Evolutionary conservation across 2,329 filamentous ascomycete genomes (phyloP), one percentile per base, ranked within the genome.

Genomic region (Reticulascus tulasneorum): DNA sequence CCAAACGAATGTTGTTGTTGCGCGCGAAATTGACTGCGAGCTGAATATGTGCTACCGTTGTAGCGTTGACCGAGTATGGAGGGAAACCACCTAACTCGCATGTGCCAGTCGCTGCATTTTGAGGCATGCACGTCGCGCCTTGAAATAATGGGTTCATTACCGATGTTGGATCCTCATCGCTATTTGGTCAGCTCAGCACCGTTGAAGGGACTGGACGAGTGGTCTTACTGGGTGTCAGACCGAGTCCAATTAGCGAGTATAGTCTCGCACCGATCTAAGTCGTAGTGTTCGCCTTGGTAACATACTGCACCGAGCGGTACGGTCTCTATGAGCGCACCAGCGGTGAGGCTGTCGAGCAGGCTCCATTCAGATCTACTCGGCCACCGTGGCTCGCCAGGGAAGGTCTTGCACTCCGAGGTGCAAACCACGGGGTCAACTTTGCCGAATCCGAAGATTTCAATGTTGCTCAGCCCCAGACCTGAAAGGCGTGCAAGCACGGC

Each of bases 11-110:
- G 47, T 73, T 70, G 7, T 57, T 48, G 18, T 58, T 59, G 7
- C 62, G 58, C 11, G 69, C 68, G 42, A 73, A 67, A 42, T 69
- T 69, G 26, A 73, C 51, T 1, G 65, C 60, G 3, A 66, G 55
- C 53, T 71, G 69, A 23, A 72, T 57, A 29, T 72, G 64, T 5
- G 58, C 58, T 1, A 68, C 64, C 15, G 53, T 66, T 16, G 52
- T 59, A 2, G 54, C 63, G 11, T 64, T 59, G 16, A 73, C 55
- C 0, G 62, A 58, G 34, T 69, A 71, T 4, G 52, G 46, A 0
- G 67, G 65, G 44, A 62, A 64, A 6, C 60, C 66, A 6, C 68
- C 68, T 0, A 65, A 38, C 1, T 54, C 61, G 42, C 66, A 69
- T 2, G 39, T 49, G 35, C 38, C 45, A 28, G 40, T 40, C 21